phyloP scores from a whole-genome alignment of 129 eudicot genomes.

The Gnaphalium uliginosum region DNA sequence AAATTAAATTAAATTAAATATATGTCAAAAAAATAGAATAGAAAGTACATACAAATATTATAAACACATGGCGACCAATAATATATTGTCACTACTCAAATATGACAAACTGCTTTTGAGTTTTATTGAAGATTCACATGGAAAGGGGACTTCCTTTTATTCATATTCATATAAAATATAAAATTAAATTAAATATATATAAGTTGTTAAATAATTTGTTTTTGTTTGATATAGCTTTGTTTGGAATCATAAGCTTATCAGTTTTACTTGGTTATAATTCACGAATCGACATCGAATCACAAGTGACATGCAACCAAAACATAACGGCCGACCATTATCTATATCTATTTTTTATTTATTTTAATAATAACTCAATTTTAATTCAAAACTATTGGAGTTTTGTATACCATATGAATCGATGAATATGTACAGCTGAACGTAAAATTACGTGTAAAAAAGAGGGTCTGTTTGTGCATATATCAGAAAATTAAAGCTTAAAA shows the following conservation, averaged over 20 bases:
- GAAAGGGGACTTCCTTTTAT: constrained; percentile 29
- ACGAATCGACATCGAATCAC: not conserved
- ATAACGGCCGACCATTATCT: not conserved
- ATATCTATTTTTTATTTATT: not conserved
- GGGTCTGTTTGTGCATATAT: no score
- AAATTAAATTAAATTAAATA: not conserved
- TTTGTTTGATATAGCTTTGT: constrained; percentile 33
- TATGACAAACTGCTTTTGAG: constrained; percentile 16
- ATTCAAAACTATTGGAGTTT: no score
- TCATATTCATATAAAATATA: not conserved
- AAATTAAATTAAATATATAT: no score
- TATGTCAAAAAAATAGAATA: no score
- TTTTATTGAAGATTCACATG: constrained; percentile 37
- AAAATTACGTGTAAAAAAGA: no score
- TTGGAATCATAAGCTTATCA: constrained; percentile 20
- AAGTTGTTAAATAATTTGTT: constrained; percentile 8
- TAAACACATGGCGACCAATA: constrained; percentile 25
- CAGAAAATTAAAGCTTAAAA: not conserved
- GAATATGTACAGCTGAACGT: not conserved
- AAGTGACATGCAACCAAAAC: not conserved
- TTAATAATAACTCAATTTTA: no score
- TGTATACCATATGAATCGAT: not conserved
- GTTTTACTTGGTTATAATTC: not conserved
- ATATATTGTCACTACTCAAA: constrained; percentile 14
- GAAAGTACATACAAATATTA: not conserved